Conservation (phyloP, 352 stramenopile species). For the Peronospora tabacina region DNA sequence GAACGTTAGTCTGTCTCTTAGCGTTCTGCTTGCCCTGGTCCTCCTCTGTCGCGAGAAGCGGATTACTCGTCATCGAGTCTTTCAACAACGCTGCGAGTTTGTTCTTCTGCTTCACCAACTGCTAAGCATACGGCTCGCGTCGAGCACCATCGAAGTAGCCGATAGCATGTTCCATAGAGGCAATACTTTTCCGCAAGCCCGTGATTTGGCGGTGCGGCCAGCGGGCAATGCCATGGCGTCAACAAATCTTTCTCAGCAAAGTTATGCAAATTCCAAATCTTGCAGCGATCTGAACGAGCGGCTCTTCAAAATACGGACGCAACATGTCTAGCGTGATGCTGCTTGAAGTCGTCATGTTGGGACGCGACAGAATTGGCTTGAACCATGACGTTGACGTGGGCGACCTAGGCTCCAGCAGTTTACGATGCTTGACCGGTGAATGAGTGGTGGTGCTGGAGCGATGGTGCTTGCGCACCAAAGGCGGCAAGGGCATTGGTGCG, state of each 20-base stretch:
- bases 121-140: constrained; percentile 59
- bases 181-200: constrained; percentile 79
- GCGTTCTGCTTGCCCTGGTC: constrained; percentile 8
- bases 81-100: constrained; percentile 61
- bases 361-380: constrained; percentile 26
- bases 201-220: constrained; percentile 85
- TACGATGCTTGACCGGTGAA: constrained; percentile 22
- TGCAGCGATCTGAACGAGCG: constrained; percentile 66
- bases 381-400: constrained; percentile 13
- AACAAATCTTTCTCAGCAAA: constrained; percentile 82
- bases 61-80: constrained; percentile 50
- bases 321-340: constrained; percentile 80
- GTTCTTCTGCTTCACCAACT: constrained; percentile 66
- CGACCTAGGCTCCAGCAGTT: constrained; percentile 17
- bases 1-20: constrained; percentile 9
- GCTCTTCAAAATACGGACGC: constrained; percentile 78
- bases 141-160: constrained; percentile 63
- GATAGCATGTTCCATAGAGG: constrained; percentile 80
- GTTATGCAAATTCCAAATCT: constrained; percentile 79
- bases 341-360: constrained; percentile 67
- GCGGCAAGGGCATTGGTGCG: constrained; percentile 8
- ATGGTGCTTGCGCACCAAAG: constrained; percentile 17
- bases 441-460: not conserved
- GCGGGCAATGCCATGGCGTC: constrained; percentile 64
- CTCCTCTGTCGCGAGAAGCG: constrained; percentile 30